Conservation (phyloP, 2,329 filamentous ascomycete species). For the Aspergillus sp. region DNA sequence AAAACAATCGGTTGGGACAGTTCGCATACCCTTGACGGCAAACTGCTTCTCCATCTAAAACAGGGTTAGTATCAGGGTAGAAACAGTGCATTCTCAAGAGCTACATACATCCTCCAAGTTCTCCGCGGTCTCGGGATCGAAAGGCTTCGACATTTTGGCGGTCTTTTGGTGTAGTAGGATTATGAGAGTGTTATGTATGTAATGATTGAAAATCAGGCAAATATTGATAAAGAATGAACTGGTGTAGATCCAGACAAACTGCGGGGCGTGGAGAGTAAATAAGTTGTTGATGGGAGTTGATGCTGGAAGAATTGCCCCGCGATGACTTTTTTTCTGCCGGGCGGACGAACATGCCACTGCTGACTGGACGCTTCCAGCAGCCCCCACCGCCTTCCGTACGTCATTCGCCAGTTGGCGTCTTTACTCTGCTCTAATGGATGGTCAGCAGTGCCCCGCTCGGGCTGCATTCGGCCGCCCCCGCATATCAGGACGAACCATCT, state of each 20-base stretch:
- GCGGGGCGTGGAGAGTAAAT: not conserved
- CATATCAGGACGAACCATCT: not conserved
- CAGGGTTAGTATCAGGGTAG: conserved; percentile 16
- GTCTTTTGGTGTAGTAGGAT: no score
- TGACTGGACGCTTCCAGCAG: conserved; percentile 11
- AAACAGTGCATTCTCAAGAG: conserved; percentile 1
- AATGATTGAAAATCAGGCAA: no score
- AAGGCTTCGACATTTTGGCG: conserved; percentile 39
- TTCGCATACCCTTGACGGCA: conserved; percentile 76
- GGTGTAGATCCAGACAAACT: no score
- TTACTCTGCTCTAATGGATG: no score
- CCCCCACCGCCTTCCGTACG: conserved; percentile 13
- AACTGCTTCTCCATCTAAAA: conserved; percentile 96
- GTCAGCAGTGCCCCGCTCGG: not conserved
- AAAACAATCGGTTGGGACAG: no score
- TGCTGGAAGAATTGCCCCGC: conserved; percentile 25
- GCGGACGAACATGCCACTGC: conserved; percentile 20
- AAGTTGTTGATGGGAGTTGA: not conserved
- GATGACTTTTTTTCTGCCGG: conserved; percentile 30
- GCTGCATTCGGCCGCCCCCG: not conserved
- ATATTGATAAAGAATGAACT: no score
- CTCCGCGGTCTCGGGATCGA: conserved; percentile 63
- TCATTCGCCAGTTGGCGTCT: conserved; percentile 12
- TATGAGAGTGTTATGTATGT: no score
- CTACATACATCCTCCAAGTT: conserved; percentile 66